phyloP scores from a whole-genome alignment of 75 land plant genomes.

The Cryptomeria japonica region DNA sequence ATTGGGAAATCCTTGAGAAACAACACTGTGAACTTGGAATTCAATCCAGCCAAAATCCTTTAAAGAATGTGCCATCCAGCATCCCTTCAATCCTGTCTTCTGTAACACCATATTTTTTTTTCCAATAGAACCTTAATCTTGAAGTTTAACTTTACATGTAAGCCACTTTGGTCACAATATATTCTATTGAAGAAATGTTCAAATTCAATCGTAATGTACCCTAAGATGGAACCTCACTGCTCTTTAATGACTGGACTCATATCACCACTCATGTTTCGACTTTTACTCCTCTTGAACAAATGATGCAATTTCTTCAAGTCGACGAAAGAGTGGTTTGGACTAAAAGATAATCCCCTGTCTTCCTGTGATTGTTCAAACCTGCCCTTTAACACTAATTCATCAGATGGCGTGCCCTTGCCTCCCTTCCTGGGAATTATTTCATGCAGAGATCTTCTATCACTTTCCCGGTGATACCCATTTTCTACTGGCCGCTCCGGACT shows the following conservation, averaged over 20 bases:
- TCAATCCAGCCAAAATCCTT: neutral
- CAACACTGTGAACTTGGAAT: neutral
- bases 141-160: neutral
- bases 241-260: neutral
- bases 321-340: slow-evolving; percentile 6
- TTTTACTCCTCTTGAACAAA: slow-evolving; percentile 8
- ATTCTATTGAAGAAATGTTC: neutral
- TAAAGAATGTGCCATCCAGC: neutral
- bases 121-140: neutral
- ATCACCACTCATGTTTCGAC: neutral
- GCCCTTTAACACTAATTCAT: neutral
- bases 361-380: neutral
- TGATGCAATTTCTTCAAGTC: slow-evolving; percentile 13
- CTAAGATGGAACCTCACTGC: neutral
- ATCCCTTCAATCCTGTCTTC: neutral
- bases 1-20: neutral
- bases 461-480: slow-evolving; percentile 7
- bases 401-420: neutral
- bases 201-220: neutral
- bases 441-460: neutral
- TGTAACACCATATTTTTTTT: neutral
- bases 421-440: slow-evolving; percentile 4
- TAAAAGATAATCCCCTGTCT: neutral
- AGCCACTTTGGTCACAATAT: neutral
- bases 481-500: slow-evolving; percentile 10